These are phyloP conservation scores for Stromatinia cepivora DNA, from an alignment of 2,329 filamentous ascomycete species.

Conservation along the genomic window DNA sequence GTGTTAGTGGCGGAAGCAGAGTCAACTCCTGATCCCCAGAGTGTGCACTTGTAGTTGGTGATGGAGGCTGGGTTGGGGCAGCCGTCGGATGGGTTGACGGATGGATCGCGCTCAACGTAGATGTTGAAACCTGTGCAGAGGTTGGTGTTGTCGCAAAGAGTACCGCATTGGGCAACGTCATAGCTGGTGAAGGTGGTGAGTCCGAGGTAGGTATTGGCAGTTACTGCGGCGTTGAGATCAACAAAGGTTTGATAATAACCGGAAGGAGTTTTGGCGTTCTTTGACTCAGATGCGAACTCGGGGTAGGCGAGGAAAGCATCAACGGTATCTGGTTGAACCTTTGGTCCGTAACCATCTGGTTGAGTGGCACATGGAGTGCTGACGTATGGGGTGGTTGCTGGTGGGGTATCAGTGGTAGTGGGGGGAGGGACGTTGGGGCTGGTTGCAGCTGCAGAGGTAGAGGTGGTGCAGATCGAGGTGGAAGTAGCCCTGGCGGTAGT, in stretches of 20 bases:
- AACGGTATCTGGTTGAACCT: slow-evolving; percentile 40
- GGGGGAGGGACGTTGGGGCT: background rate
- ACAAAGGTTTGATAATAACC: slow-evolving; percentile 41
- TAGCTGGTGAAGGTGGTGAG: slow-evolving; percentile 36
- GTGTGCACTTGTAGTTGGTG: slow-evolving; percentile 42
- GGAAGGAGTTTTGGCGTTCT: slow-evolving; percentile 35
- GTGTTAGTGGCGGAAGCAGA: slow-evolving; percentile 39
- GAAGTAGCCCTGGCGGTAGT: background rate
- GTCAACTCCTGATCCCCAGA: slow-evolving; percentile 39
- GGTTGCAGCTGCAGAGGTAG: background rate
- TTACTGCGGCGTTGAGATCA: slow-evolving; percentile 35
- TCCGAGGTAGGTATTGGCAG: slow-evolving; percentile 35
- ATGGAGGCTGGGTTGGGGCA: slow-evolving; percentile 41
- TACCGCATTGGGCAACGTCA: slow-evolving; percentile 35
- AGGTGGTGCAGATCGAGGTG: background rate
- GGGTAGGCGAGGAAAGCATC: slow-evolving; percentile 37
- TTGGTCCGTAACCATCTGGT: slow-evolving; percentile 39
- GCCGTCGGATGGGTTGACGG: slow-evolving; percentile 34
- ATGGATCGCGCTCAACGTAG: slow-evolving; percentile 42
- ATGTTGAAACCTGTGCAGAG: slow-evolving; percentile 41
- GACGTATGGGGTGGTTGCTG: slow-evolving; percentile 2
- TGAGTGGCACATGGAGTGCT: slow-evolving; percentile 13
- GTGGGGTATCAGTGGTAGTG: background rate
- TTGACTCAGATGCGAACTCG: slow-evolving; percentile 32
- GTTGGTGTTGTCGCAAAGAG: slow-evolving; percentile 32